Base-by-base conservation (phyloP, 805 yeast genomes). In the Novakomyces olei region DNA sequence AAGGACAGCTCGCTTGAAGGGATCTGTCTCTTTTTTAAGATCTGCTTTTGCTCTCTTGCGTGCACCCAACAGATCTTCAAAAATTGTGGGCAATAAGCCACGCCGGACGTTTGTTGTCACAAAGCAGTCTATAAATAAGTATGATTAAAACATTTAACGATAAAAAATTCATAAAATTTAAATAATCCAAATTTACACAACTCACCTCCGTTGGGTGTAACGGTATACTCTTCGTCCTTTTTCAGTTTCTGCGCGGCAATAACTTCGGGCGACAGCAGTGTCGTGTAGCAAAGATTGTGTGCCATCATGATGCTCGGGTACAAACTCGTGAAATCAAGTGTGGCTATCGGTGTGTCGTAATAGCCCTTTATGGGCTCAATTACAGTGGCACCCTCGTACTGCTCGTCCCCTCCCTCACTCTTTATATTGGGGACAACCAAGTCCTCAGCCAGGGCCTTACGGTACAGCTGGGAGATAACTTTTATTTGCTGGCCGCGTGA, bases 251-350 rank as follows among this genome's bases (percentile, higher is more conserved):
- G 60, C 27, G 75, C 62, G 14, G 29, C 19, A 19, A 34, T 32
- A 28, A 71, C 67, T 27, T 80, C 72, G 0, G 88, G 66, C 27
- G 64, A 67, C 34, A 85, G 54, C 29, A 88, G 57, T 0, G 98
- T 83, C 0, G 98, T 88, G 51, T 88, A 88, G 51, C 99, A 88
- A 37, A 88, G 57, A 50, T 88, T 88, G 53, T 88, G 96, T 0
- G 99, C 98, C 92, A 91, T 88, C 92, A 88, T 83, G 46, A 88
- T 88, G 37, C 94, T 79, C 4, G 99, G 99, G 54, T 88, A 88
- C 63, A 88, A 63, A 35, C 94, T 80, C 42, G 92, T 81, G 68
- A 88, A 88, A 71, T 88, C 99, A 41, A 88, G 63, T 0, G 99
- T 88, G 2, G 99, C 94, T 48, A 88, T 85, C 1, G 99, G 99